Conservation (phyloP, 2,329 filamentous ascomycete genomes). For the Amauroascus niger region DNA sequence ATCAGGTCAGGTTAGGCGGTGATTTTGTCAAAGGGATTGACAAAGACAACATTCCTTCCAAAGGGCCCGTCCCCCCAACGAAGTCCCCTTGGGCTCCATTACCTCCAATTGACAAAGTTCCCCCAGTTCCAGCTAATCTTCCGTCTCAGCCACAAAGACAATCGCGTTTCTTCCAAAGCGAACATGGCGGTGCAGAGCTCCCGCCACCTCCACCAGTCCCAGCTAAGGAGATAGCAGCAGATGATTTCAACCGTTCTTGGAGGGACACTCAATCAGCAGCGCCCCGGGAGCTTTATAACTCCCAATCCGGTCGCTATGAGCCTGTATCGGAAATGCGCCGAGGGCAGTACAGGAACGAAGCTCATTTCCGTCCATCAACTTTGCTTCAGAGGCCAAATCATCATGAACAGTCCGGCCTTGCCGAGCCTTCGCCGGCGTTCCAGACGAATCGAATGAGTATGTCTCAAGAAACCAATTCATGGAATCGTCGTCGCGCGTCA, state of each 20-base stretch:
- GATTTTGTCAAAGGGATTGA: constrained; percentile 45
- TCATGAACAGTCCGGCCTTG: constrained; percentile 53
- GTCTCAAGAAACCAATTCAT: constrained; percentile 54
- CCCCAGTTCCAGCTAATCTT: constrained; percentile 56
- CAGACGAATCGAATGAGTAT: constrained; percentile 62
- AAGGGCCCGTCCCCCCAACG: constrained; percentile 48
- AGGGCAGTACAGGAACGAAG: constrained; percentile 57
- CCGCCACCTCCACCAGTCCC: constrained; percentile 43
- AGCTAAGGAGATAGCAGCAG: constrained; percentile 79
- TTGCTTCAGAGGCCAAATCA: constrained; percentile 64
- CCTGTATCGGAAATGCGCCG: constrained; percentile 68
- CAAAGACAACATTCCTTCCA: constrained; percentile 42
- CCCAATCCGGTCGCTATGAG: constrained; percentile 88
- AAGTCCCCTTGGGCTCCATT: constrained; percentile 89
- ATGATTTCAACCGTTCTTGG: constrained; percentile 85
- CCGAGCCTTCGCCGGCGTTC: constrained; percentile 78
- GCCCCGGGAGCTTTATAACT: constrained; percentile 78
- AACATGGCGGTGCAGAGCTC: constrained; percentile 48
- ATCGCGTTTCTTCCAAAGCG: constrained; percentile 45
- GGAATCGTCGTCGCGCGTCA: constrained; percentile 69
- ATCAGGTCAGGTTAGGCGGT: constrained; percentile 36
- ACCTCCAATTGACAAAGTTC: constrained; percentile 72
- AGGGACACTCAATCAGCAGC: constrained; percentile 52
- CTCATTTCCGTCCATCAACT: constrained; percentile 59
- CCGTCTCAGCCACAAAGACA: constrained; percentile 35